phyloP scores from a whole-genome alignment of 768 basidiomycete genomes.

The Lactifluus echinatus region DNA sequence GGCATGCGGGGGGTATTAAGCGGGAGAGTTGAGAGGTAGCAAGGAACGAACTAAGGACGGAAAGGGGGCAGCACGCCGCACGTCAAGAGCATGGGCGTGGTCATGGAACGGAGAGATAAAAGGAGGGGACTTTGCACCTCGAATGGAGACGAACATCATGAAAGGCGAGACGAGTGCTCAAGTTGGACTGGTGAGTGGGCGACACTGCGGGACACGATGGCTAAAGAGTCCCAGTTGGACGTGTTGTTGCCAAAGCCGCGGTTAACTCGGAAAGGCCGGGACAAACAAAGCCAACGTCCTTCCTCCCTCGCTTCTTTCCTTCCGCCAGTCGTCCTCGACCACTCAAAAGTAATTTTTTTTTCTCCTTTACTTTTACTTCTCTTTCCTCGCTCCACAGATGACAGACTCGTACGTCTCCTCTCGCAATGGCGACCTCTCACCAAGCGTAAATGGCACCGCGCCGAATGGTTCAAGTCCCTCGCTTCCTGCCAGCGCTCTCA shows the following conservation, averaged over 20 bases:
- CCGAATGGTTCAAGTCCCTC: slow-evolving; percentile 61
- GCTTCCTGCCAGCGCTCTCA: slow-evolving; percentile 28
- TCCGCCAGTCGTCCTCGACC: slow-evolving; percentile 43
- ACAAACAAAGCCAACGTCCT: slow-evolving; percentile 29
- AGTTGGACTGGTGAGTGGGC: slow-evolving; percentile 1
- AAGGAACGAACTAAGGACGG: not conserved
- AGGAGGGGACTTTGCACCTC: not conserved
- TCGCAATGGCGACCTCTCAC: slow-evolving; percentile 50
- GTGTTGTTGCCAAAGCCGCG: slow-evolving; percentile 45
- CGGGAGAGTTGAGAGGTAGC: not conserved
- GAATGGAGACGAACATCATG: not conserved
- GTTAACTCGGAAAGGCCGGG: slow-evolving; percentile 30
- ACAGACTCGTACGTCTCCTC: slow-evolving; percentile 66
- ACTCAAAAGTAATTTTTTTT: slow-evolving; percentile 27
- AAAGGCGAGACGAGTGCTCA: not conserved
- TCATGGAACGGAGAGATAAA: slow-evolving; percentile 12
- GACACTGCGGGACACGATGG: too few species aligned
- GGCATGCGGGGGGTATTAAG: slow-evolving; percentile 24
- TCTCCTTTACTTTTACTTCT: slow-evolving; percentile 21
- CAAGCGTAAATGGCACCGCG: slow-evolving; percentile 48
- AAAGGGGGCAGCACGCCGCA: not conserved
- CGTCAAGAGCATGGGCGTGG: slow-evolving; percentile 9
- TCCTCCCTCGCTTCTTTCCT: slow-evolving; percentile 31
- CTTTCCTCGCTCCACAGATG: slow-evolving; percentile 41
- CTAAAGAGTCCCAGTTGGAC: slow-evolving; percentile 23